Conservation (phyloP, 306 rosid species). For the Erythrophleum fordii region DNA sequence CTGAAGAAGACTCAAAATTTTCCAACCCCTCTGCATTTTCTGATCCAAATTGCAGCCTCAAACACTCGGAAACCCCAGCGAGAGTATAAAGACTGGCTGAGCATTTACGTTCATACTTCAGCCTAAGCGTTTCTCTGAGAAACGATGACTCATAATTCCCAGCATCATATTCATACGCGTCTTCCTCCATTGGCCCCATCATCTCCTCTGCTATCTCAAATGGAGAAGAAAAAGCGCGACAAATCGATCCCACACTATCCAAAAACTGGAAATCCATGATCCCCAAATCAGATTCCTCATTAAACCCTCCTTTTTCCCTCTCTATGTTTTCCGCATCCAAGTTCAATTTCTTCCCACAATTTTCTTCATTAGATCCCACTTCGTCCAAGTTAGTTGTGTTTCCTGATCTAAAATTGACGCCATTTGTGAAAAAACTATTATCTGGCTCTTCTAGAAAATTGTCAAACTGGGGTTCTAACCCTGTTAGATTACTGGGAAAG, state of each 20-base stretch:
- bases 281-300: constrained; percentile 32
- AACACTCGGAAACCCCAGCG: constrained; percentile 52
- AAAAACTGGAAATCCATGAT: constrained; percentile 31
- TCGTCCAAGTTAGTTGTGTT: background rate
- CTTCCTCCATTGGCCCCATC: constrained; percentile 34
- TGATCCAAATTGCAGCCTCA: constrained; percentile 49
- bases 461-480: background rate
- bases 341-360: background rate
- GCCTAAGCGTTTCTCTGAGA: constrained; percentile 42
- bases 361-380: background rate
- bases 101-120: constrained; percentile 50
- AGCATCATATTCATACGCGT: constrained; percentile 13
- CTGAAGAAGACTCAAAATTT: background rate
- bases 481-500: background rate
- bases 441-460: background rate
- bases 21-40: constrained; percentile 34
- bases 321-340: background rate
- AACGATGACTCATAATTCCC: constrained; percentile 24
- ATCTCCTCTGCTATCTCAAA: constrained; percentile 41
- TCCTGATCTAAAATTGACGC: background rate
- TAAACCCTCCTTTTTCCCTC: background rate
- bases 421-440: background rate
- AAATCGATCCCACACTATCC: constrained; percentile 3
- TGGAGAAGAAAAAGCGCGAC: constrained; percentile 5
- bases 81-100: constrained; percentile 55